Conservation (phyloP, 345 rosid genomes). For the Litchi chinensis region DNA sequence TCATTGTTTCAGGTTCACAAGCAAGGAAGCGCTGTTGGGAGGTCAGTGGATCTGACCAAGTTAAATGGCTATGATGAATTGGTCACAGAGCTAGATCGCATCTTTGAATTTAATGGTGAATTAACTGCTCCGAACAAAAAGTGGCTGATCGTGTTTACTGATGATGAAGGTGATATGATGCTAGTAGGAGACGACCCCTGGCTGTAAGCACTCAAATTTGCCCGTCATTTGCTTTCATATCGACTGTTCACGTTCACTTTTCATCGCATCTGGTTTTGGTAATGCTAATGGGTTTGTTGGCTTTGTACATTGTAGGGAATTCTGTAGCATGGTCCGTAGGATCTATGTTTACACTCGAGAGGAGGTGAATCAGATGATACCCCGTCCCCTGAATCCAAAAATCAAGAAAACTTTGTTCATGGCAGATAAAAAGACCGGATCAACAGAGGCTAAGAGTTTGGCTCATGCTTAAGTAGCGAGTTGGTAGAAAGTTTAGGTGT, state of each 20-base stretch:
- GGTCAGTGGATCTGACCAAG: constrained; percentile 56
- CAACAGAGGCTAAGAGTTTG: background rate
- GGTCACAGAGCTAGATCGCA: constrained; percentile 48
- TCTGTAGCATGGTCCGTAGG: constrained; percentile 55
- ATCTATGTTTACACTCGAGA: constrained; percentile 51
- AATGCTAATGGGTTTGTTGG: background rate
- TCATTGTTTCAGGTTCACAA: constrained; percentile 46
- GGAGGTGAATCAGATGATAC: constrained; percentile 52
- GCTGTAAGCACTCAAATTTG: constrained; percentile 40
- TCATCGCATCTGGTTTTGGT: background rate
- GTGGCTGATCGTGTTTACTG: constrained; percentile 57
- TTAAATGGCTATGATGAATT: constrained; percentile 48
- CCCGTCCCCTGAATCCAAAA: constrained; percentile 31
- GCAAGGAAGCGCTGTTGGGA: constrained; percentile 57
- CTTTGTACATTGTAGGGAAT: constrained; percentile 43
- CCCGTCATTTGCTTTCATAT: background rate
- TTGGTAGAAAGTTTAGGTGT: background rate
- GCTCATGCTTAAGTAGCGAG: background rate
- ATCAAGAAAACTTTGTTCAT: constrained; percentile 20
- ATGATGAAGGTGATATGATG: constrained; percentile 63
- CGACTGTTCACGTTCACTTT: background rate
- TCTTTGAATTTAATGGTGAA: constrained; percentile 60
- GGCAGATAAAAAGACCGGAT: background rate
- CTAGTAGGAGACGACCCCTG: constrained; percentile 69
- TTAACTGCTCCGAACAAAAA: constrained; percentile 38